phyloP scores from a whole-genome alignment of 371 early-diverging fungal genomes.

The Zopfochytrium polystomum region DNA sequence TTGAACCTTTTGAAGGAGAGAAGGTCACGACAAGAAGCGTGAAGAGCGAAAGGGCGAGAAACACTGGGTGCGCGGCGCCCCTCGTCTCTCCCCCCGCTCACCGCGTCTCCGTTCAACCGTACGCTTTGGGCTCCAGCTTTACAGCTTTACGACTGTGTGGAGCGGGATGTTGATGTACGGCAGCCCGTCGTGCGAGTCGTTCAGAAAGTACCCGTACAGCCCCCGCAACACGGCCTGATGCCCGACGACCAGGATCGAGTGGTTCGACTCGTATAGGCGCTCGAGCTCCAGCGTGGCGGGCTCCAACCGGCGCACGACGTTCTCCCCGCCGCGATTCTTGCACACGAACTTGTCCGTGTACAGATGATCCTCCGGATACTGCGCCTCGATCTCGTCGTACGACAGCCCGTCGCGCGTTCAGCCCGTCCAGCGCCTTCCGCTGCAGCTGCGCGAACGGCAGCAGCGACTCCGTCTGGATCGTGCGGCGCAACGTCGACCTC shows the following conservation, averaged over 20 bases:
- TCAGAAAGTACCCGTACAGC: slow-evolving; percentile 90
- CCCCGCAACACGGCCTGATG: slow-evolving; percentile 84
- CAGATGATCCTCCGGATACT: slow-evolving; percentile 79
- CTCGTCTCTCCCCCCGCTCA: too few relatives aligned
- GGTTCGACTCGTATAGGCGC: slow-evolving; percentile 71
- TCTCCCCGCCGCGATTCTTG: slow-evolving; percentile 91
- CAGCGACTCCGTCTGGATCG: slow-evolving; percentile 82
- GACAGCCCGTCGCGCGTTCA: slow-evolving; percentile 87
- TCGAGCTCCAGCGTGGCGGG: slow-evolving; percentile 98
- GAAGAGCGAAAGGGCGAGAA: neutral
- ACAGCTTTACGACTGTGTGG: slow-evolving; percentile 91
- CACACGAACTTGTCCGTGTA: slow-evolving; percentile 89
- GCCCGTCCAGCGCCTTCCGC: slow-evolving; percentile 90
- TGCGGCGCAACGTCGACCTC: slow-evolving; percentile 89
- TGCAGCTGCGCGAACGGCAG: slow-evolving; percentile 77
- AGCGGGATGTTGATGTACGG: slow-evolving; percentile 96
- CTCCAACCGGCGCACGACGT: slow-evolving; percentile 81
- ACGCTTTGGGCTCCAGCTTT: slow-evolving; percentile 94
- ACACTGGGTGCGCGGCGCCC: slow-evolving; percentile 70
- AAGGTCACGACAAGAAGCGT: neutral
- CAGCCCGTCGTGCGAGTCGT: slow-evolving; percentile 91
- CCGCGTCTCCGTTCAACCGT: slow-evolving; percentile 91
- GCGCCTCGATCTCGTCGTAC: slow-evolving; percentile 74
- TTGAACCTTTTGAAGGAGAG: slow-evolving; percentile 32
- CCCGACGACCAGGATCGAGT: slow-evolving; percentile 82